Percentiles rank a stretch among this genome's conserved stretches.
Conservation (phyloP, 371 early-diverging fungal genomes). For the Lichtheimia ornata region DNA sequence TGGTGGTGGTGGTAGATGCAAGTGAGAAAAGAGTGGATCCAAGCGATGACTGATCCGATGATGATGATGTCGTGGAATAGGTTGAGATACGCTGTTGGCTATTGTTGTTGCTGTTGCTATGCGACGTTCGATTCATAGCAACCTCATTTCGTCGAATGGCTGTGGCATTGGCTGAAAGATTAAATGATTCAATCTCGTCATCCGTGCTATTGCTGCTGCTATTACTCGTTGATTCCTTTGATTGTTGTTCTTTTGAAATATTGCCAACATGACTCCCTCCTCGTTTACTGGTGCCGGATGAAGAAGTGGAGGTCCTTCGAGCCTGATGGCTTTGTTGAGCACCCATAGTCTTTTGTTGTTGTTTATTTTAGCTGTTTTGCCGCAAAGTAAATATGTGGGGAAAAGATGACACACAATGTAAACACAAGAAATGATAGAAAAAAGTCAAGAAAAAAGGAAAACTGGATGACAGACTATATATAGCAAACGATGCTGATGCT, state of each 20-base stretch:
- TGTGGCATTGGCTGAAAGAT: background rate
- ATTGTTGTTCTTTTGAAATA: background rate
- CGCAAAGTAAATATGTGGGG: too few relatives aligned
- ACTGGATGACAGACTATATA: conserved; percentile 1
- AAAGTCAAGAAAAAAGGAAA: background rate
- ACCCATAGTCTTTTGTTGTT: conserved; percentile 5
- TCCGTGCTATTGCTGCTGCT: background rate
- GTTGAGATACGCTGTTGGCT: background rate
- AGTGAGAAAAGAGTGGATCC: conserved; percentile 4
- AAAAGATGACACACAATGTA: background rate
- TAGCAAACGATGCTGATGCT: background rate
- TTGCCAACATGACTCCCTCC: background rate
- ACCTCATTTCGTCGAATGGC: background rate
- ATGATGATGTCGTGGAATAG: conserved; percentile 1
- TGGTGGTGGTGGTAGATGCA: background rate
- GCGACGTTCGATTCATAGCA: background rate
- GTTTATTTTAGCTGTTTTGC: background rate
- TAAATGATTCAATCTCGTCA: background rate
- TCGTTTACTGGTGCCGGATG: background rate
- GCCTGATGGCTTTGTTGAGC: conserved; percentile 15
- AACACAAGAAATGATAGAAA: conserved; percentile 2
- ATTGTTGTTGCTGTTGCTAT: background rate
- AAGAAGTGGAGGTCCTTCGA: background rate
- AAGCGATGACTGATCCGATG: conserved; percentile 3
- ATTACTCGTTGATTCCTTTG: background rate